Percentiles rank a stretch among this genome's conserved stretches.
Evolutionary conservation across 345 rosid species (phyloP).

Genomic region (Acer negundo): DNA sequence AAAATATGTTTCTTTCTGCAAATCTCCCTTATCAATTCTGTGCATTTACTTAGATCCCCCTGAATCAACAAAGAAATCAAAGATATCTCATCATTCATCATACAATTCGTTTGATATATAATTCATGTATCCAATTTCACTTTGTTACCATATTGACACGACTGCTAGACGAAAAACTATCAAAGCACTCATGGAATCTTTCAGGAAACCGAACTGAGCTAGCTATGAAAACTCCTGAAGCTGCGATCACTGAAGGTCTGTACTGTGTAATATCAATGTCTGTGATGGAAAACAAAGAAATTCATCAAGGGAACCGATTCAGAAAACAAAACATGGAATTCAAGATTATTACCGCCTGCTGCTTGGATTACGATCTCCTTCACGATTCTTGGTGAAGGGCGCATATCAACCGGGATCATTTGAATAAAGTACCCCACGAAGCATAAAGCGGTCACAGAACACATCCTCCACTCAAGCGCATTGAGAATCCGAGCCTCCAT

Average conservation of each 20-base stretch:
- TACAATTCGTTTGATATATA: background rate
- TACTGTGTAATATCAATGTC: background rate
- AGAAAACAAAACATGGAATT: background rate
- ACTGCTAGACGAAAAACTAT: background rate
- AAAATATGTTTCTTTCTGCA: too few species aligned
- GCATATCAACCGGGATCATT: background rate
- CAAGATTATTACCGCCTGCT: background rate
- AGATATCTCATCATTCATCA: background rate
- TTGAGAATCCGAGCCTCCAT: slow-evolving; percentile 9
- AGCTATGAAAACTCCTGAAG: background rate
- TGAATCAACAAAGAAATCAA: background rate
- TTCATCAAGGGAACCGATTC: background rate
- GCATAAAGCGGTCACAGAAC: background rate
- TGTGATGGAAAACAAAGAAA: background rate
- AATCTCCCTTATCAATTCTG: too few species aligned
- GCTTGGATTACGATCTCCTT: background rate
- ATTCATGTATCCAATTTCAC: background rate
- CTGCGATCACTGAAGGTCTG: slow-evolving; percentile 15
- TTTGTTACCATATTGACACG: background rate
- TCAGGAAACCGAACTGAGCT: background rate
- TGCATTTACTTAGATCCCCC: background rate
- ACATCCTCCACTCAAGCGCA: slow-evolving; percentile 3
- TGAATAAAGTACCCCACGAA: background rate
- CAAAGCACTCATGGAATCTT: background rate
- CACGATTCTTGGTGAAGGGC: background rate